Evolutionary conservation across 495 filamentous ascomycete genomes (phyloP), one percentile per base, ranked within the genome.

Genomic region (Aspergillus ellipticus): DNA sequence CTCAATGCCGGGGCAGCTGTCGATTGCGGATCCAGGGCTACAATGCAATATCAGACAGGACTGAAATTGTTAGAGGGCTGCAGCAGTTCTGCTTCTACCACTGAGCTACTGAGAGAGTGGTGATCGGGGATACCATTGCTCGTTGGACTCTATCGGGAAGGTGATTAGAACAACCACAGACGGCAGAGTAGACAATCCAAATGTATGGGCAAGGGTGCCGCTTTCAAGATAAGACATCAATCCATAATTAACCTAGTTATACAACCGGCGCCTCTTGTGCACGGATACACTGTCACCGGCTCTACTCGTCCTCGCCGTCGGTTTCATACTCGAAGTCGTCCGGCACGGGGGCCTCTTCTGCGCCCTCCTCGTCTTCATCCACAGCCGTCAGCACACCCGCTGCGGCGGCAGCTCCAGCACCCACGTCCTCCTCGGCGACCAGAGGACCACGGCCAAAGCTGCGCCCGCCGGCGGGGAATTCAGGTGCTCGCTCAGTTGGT

Each of bases 281-380:
- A 63, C 26, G 11, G 7, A 13, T 46, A 49, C 58, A 37, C 45
- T 24, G 20, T n/a, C 37, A 57, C 51, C 26, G 42, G 15, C 58
- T 82, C 79, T 68, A 67, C 42, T 86, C 82, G 11, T 82, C 84
- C 55, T 87, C 87, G 4, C 80, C 81, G 46, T 95, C 91, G 11
- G 85, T 86, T 59, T 88, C 84, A 66, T 97, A 96, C 16, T 92
- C 85, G 69, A 97, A 97, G 28, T 92, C 89, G 16, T 80, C 75
- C 13, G 93, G 93, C 21, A 86, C 67, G 15, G 84, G 78, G 2
- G 93, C 92, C 62, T 96, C 92, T 63, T 92, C 87, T 11, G 81
- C 88, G 11, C 85, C 89, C 49, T 83, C 90, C 17, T 83, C 86
- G 65, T 96, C 92, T 71, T 96, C 91, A 60, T 95, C 88, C 11